Evolutionary conservation across 805 yeast species (phyloP).

Genomic region (Cephaloascus fragrans): DNA sequence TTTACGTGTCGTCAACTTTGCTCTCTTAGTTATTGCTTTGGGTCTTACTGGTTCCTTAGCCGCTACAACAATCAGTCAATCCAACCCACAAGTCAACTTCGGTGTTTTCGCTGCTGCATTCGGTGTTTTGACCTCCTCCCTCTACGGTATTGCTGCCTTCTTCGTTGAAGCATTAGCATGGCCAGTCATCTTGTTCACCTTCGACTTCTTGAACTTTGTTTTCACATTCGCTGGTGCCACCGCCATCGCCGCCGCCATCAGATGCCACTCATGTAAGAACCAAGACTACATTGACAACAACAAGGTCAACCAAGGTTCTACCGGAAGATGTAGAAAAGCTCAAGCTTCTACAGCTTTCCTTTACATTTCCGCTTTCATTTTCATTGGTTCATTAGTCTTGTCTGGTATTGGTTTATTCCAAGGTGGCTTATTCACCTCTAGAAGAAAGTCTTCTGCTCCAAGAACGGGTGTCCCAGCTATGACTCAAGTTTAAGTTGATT

Average conservation of each 20-base stretch:
- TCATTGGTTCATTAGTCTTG: constrained; percentile 55
- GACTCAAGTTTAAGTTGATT: constrained; percentile 61
- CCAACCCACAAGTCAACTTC: constrained; percentile 79
- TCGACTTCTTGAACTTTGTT: constrained; percentile 83
- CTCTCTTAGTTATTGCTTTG: constrained; percentile 66
- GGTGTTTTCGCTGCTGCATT: constrained; percentile 82
- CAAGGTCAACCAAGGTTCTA: constrained; percentile 63
- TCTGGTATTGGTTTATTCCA: constrained; percentile 44
- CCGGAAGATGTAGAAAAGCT: constrained; percentile 88
- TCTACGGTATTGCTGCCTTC: constrained; percentile 74
- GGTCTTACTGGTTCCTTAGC: constrained; percentile 89
- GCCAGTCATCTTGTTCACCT: constrained; percentile 65
- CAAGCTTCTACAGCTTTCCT: constrained; percentile 79
- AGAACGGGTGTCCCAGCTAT: constrained; percentile 85
- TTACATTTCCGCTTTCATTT: constrained; percentile 73
- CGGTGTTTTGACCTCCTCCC: constrained; percentile 68
- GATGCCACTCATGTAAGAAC: constrained; percentile 81
- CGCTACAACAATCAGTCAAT: constrained; percentile 42
- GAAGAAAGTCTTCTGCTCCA: constrained; percentile 39
- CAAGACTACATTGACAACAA: constrained; percentile 51
- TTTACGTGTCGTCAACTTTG: constrained; percentile 67
- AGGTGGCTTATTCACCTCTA: constrained; percentile 37
- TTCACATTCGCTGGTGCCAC: constrained; percentile 94
- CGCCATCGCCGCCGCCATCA: constrained; percentile 85
- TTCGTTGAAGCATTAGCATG: constrained; percentile 74